Evolutionary conservation across 352 stramenopile genomes (phyloP).

Genomic region (Globisporangium ultimum): DNA sequence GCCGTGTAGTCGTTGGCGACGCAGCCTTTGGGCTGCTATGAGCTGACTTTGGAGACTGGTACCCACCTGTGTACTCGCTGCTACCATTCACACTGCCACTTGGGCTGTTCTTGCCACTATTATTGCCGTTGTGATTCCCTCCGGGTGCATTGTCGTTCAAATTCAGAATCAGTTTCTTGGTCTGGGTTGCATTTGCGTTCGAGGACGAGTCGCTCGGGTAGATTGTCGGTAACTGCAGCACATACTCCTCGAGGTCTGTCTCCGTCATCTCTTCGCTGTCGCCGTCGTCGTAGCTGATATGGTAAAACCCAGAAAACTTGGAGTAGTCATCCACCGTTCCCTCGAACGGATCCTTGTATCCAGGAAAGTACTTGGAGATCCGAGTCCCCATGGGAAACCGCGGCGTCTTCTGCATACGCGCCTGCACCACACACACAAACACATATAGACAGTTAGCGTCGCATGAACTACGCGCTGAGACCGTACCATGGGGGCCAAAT

Average conservation of each 20-base stretch:
- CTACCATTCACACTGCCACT: too few relatives aligned
- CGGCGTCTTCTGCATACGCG: constrained; percentile 40
- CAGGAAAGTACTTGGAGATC: constrained; percentile 66
- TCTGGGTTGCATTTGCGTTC: constrained; percentile 14
- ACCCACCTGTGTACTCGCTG: too few relatives aligned
- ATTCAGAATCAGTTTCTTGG: constrained; percentile 32
- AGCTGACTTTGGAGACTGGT: background rate
- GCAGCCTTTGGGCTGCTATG: constrained; percentile 2
- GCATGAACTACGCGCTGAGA: background rate
- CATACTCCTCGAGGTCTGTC: constrained; percentile 51
- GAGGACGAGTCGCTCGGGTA: background rate
- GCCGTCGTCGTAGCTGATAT: constrained; percentile 75
- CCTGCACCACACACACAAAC: constrained; percentile 21
- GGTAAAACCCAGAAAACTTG: constrained; percentile 54
- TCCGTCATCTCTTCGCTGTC: constrained; percentile 84
- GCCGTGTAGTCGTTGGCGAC: background rate
- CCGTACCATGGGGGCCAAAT: too few relatives aligned
- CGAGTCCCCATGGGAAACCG: constrained; percentile 60
- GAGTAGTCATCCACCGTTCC: constrained; percentile 59
- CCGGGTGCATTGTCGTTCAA: constrained; percentile 43
- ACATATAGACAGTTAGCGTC: background rate
- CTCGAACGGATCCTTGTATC: constrained; percentile 51
- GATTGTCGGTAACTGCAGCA: constrained; percentile 17
- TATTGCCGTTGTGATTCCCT: constrained; percentile 10
- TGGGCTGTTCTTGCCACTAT: constrained; percentile 10